These are phyloP conservation scores for Coemansia sp. DNA, from an alignment of 192 early-diverging fungal genomes.

Conservation along the genomic window DNA sequence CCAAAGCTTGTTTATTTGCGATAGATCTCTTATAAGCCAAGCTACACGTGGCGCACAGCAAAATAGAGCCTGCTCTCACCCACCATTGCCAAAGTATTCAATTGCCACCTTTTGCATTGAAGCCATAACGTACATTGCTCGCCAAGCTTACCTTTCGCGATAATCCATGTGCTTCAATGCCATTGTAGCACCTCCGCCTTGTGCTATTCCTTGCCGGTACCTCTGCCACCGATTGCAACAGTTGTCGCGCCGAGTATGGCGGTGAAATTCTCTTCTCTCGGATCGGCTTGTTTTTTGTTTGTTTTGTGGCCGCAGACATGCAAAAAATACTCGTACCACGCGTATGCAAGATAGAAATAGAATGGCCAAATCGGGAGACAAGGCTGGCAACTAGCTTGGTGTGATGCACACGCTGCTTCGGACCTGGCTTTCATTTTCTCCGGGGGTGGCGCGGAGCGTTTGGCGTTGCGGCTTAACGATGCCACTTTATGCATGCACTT, in stretches of 20 bases:
- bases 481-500: conserved; percentile 1
- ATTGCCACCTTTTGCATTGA: neutral
- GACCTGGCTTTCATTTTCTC: neutral
- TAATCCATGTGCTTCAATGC: neutral
- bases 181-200: neutral
- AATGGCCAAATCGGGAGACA: neutral
- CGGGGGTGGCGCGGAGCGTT: neutral
- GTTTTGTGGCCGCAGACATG: neutral
- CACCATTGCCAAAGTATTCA: neutral
- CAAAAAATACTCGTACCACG: neutral
- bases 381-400: neutral
- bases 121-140: neutral
- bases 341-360: neutral
- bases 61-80: neutral
- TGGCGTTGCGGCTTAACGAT: conserved; percentile 1
- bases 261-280: neutral
- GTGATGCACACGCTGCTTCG: neutral
- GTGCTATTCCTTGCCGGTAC: neutral
- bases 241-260: neutral
- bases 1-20: neutral
- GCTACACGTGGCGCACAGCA: neutral
- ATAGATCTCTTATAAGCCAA: neutral
- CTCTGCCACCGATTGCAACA: neutral
- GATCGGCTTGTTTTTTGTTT: neutral
- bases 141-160: conserved; percentile 2